Evolutionary conservation across 106 monocot species (phyloP), one percentile per base, ranked within the genome.

Genomic region (Chionographis japonica): DNA sequence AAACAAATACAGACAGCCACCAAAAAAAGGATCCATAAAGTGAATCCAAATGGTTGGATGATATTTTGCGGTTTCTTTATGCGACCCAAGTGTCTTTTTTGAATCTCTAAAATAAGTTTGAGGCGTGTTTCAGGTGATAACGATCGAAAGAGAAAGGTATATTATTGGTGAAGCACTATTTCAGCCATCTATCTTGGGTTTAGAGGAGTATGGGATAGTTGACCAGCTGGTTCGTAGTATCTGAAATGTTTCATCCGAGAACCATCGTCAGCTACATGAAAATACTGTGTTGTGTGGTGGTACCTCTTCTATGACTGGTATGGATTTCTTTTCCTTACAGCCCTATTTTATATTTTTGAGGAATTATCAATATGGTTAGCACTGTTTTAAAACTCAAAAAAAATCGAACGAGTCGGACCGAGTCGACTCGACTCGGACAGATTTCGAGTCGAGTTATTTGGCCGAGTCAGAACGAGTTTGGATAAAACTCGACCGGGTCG

Each of bases 151-250:
- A 64, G 89, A 97, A 65, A 75, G 77, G 15, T 92, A 85, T 61
- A 75, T 85, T 80, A 86, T 92, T 72, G 92, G 97, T 62, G 97
- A 97, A 81, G 97, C 97, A 75, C 66, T 97, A 35, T 94, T 94
- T 77, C 86, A 90, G 57, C 94, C 94, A 70, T 79, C 79, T 37
- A 83, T 94, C 27, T 83, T 94, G 60, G 90, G 87, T 15, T 69
- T 94, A 61, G 89, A 97, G 69, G 89, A 92, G 69, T 85, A 87
- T 83, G 97, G 97, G 11, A 82, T 97, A 68, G 92, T 97, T 59
- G 92, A 97, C 8, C 97, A 97, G 73, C 84, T 95, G 38, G 83
- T 98, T 40, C 80, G 81, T n/a, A 74, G 92, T 70, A 86, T 93
- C 68, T 93, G 80, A 50, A 87, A 68, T 60, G 92, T 98, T 58